Evolutionary conservation across 139 green algal species (phyloP).

Genomic region (Tetraselmis chui): DNA sequence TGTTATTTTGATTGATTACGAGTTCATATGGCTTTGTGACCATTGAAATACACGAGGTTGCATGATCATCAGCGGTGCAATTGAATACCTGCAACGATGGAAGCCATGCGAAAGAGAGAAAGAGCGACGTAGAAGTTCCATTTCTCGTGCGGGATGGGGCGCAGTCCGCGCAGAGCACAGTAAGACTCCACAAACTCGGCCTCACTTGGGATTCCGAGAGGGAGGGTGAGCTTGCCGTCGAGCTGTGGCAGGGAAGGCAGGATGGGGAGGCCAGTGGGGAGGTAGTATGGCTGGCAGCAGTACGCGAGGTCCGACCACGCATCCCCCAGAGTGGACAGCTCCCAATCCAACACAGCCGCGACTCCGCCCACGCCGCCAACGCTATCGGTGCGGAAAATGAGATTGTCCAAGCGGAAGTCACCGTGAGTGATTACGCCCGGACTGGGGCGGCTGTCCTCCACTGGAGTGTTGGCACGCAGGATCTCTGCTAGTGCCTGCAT

Average conservation of each 20-base stretch:
- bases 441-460: constrained; percentile 33
- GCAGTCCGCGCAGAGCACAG: constrained; percentile 39
- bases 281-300: constrained; percentile 82
- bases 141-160: constrained; percentile 22
- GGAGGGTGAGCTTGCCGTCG: constrained; percentile 1
- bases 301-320: constrained; percentile 87
- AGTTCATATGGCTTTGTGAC: too few relatives aligned
- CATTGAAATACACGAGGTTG: too few relatives aligned
- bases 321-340: constrained; percentile 94
- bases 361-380: constrained; percentile 18
- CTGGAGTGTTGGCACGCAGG: constrained; percentile 66
- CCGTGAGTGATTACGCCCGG: constrained; percentile 65
- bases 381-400: constrained; percentile 54
- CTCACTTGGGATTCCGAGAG: constrained; percentile 72
- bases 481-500: constrained; percentile 64
- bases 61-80: too few relatives aligned
- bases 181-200: constrained; percentile 69
- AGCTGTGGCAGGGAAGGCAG: neutral
- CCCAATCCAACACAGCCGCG: constrained; percentile 92
- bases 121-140: constrained; percentile 93
- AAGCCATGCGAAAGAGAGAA: constrained; percentile 77
- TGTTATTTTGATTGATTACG: too few relatives aligned
- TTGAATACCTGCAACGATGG: constrained; percentile 81
- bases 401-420: constrained; percentile 93
- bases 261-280: constrained; percentile 29